Percentiles rank a stretch among this genome's conserved stretches.
phyloP scores from a whole-genome alignment of 129 eudicot genomes.

The Lonicera japonica region DNA sequence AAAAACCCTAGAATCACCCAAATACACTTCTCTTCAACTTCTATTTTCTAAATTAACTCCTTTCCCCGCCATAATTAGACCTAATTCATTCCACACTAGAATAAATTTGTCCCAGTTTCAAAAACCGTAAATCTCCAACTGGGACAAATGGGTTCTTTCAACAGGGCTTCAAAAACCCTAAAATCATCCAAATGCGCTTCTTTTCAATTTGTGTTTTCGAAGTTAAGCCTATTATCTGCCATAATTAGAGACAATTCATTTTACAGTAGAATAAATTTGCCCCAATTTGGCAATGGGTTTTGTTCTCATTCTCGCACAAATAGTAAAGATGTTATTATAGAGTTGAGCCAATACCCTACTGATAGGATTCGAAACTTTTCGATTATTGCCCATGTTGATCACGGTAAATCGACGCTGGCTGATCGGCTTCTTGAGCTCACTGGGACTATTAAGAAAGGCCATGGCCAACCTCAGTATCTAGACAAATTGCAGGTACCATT shows the following conservation, averaged over 20 bases:
- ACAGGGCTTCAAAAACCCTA: conserved; percentile 39
- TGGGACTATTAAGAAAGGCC: conserved; percentile 79
- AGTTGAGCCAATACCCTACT: conserved; percentile 63
- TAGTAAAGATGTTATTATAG: conserved; percentile 40
- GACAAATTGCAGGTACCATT: conserved; percentile 76
- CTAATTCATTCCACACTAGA: no score
- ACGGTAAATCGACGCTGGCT: conserved; percentile 92
- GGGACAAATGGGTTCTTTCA: conserved; percentile 26
- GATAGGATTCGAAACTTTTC: conserved; percentile 84
- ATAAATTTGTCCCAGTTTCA: no score
- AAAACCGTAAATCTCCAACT: background rate
- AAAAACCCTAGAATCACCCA: conserved; percentile 29
- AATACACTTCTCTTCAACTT: no score
- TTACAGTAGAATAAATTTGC: background rate
- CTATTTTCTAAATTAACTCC: no score
- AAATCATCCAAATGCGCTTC: conserved; percentile 13
- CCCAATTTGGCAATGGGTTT: conserved; percentile 22
- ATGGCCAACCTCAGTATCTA: conserved; percentile 87
- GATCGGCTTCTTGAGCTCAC: conserved; percentile 94
- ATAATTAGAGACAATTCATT: no score
- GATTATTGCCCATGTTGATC: conserved; percentile 95
- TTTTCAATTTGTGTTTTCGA: no score
- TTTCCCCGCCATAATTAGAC: no score
- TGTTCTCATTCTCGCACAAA: conserved; percentile 47
- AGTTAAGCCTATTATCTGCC: no score